A percentile compares a stretch with the other conserved stretches of the same genome.
Conservation (phyloP, 139 green algal species). For the Closterium sp. region DNA sequence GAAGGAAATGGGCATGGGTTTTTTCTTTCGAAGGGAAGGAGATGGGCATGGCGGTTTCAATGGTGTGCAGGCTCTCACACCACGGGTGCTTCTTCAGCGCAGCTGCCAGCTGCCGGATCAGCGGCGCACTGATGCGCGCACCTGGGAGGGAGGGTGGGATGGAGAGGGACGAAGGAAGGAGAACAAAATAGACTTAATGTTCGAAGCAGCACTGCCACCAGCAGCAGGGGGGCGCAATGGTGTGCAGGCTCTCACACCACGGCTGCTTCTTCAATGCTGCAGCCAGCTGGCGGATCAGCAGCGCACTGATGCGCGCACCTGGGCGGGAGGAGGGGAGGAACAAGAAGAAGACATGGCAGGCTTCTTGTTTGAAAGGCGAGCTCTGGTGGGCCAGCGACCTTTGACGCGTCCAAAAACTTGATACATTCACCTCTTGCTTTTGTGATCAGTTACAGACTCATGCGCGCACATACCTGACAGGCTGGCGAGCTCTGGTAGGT, state of each 20-base stretch:
- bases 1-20: no score
- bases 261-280: no score
- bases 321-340: neutral
- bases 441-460: neutral
- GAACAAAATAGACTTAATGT: no score
- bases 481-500: neutral
- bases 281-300: slow-evolving; percentile 23
- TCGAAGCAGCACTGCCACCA: no score
- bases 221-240: slow-evolving; percentile 26
- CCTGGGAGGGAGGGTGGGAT: neutral
- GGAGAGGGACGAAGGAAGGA: no score
- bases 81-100: neutral
- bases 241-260: no score
- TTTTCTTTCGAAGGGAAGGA: no score
- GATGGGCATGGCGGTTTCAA: slow-evolving; percentile 42
- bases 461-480: neutral
- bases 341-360: neutral
- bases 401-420: no score
- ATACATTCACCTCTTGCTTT: no score
- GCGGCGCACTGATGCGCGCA: neutral
- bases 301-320: slow-evolving; percentile 4
- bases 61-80: slow-evolving; percentile 33
- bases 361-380: no score
- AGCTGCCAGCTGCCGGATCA: neutral
- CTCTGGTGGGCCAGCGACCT: neutral